Percentiles rank a stretch among this genome's conserved stretches.
These are phyloP conservation scores for Colletotrichum aenigma DNA, from an alignment of 2,329 filamentous ascomycete genomes.

Conservation along the genomic window DNA sequence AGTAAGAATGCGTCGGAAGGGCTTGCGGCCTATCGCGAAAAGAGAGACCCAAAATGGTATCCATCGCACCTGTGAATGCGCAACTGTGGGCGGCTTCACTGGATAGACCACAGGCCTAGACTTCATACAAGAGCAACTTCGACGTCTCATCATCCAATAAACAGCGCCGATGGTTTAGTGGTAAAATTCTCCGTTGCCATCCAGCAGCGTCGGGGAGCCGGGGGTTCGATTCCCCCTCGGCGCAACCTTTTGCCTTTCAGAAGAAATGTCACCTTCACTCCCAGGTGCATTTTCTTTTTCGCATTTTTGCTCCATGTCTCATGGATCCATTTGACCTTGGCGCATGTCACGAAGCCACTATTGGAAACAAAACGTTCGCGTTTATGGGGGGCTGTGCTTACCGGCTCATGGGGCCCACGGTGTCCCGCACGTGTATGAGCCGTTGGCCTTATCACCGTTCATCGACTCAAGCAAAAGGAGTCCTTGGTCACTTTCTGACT, in stretches of 20 bases:
- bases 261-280: fast-evolving
- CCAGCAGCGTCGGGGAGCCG: constrained; percentile 19
- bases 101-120: too few relatives aligned
- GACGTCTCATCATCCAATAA: too few relatives aligned
- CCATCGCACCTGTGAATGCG: constrained; percentile 26
- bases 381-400: neutral
- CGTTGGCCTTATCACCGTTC: neutral
- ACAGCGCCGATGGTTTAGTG: constrained; percentile 20
- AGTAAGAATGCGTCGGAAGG: constrained; percentile 32
- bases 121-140: too few relatives aligned
- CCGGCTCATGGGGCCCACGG: neutral
- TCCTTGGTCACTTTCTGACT: neutral
- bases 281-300: neutral
- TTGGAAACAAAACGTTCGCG: neutral
- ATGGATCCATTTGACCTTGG: neutral
- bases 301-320: neutral
- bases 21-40: constrained; percentile 32
- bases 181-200: constrained; percentile 22
- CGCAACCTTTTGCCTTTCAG: neutral
- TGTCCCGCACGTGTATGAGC: neutral
- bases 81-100: neutral
- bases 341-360: neutral
- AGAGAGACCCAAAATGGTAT: constrained; percentile 33
- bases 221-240: constrained; percentile 22
- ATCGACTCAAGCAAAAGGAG: neutral